Conservation (phyloP, 164 flowering plant species). For the Berberis vulgaris region DNA sequence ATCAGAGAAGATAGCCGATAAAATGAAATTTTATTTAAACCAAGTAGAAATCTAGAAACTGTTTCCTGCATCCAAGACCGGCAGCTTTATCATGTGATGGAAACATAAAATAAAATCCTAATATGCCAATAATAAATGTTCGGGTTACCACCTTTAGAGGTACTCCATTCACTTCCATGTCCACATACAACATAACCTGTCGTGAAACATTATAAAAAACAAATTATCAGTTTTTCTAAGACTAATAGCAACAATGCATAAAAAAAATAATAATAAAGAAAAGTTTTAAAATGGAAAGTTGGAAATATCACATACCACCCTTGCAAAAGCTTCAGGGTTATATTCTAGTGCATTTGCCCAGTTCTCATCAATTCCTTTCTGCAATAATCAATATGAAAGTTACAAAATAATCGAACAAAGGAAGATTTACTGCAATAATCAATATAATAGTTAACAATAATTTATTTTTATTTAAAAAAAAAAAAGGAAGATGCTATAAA, state of each 20-base stretch:
- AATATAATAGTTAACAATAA: no score
- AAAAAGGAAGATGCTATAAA: no score
- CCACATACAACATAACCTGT: slow-evolving; percentile 96
- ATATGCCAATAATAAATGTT: neutral
- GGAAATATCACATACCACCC: slow-evolving; percentile 59
- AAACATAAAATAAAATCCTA: neutral
- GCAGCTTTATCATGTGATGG: neutral
- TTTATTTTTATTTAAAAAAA: no score
- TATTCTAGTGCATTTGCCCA: slow-evolving; percentile 96
- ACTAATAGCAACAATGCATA: neutral
- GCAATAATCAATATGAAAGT: slow-evolving; percentile 10
- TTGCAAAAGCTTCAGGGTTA: slow-evolving; percentile 96
- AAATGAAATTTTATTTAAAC: no score
- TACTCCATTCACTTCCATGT: slow-evolving; percentile 97
- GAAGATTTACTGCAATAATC: neutral
- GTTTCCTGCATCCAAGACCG: no score
- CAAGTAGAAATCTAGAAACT: no score
- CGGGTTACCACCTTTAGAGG: slow-evolving; percentile 75
- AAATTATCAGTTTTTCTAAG: neutral
- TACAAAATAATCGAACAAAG: slow-evolving; percentile 5
- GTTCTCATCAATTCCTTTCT: slow-evolving; percentile 99
- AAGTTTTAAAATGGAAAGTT: neutral
- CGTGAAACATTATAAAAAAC: slow-evolving; percentile 7
- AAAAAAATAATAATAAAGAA: neutral
- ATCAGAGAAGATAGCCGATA: no score